Evolutionary conservation across 2,329 filamentous ascomycete genomes (phyloP), one percentile per base, ranked within the genome.

Genomic region (Fusarium tupiense): DNA sequence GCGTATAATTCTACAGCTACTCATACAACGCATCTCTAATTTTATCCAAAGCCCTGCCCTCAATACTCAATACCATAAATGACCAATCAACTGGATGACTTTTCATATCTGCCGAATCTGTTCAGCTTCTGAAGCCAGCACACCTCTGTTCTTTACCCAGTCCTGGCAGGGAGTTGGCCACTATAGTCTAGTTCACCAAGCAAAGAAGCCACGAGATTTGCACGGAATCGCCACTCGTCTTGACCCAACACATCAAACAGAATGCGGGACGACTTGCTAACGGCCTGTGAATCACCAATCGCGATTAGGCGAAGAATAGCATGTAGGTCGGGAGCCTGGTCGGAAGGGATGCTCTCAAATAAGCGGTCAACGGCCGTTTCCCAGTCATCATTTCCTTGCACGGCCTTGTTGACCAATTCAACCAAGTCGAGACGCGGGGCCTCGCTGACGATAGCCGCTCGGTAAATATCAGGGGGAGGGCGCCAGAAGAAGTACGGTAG

Each of bases 401-500:
- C 61, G 20, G 71, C 74, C 20, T 69, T 64, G 31, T 78, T 66
- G 22, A 84, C 72, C 9, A 80, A 76, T 22, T 75, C 50, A n/a
- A 79, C 58, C 29, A 77, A 46, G n/a, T 64, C 60, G 22, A 50
- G 50, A 22, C 43, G 60, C 16, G 72, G 50, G 44, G 69, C 44
- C 20, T 68, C 58, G 17, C 63, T 26, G 52, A 73, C 70, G 11
- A 83, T 71, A 19, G 80, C 77, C 8, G 66, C 59, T 13, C 66
- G 69, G 75, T 84, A 84, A 29, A 78, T 54, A 12, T 47, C 38
- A n/a, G 64, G 54, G 3, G 82, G 82, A 26, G 83, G 79, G 8
- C 81, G 79, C 82, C 82, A 85, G 69, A 85, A 80, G 49, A 84
- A 80, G 63, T 83, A 83, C 3, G 83, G 82, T 37, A 83, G 80